Conservation (phyloP, 148 eudicot genomes). For the Fagopyrum esculentum region DNA sequence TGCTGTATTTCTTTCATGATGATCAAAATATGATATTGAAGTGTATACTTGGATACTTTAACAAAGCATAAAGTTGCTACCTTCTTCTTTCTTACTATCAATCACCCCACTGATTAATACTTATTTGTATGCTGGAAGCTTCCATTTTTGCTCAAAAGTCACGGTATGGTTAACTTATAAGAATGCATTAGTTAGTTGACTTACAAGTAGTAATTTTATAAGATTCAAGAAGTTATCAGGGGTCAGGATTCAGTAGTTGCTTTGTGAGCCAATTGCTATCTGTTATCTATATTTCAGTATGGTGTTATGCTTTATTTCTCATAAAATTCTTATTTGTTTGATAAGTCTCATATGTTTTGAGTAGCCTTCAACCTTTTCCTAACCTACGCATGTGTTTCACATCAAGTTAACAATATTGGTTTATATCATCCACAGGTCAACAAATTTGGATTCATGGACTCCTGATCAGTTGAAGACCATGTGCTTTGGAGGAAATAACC, state of each 20-base stretch:
- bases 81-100: not conserved
- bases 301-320: not conserved
- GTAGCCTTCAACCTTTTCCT: not conserved
- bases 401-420: not conserved
- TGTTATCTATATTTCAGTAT: not conserved
- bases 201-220: not conserved
- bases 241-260: not conserved
- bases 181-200: not conserved
- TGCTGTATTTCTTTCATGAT: not conserved
- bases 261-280: not conserved
- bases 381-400: not conserved
- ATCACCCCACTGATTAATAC: not conserved
- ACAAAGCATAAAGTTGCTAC: not conserved
- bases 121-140: not conserved
- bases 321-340: not conserved
- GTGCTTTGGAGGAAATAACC: slow-evolving; percentile 92
- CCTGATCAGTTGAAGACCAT: slow-evolving; percentile 88
- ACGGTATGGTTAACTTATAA: not conserved
- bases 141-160: not conserved
- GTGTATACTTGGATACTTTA: not conserved
- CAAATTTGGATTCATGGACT: slow-evolving; percentile 93
- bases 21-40: not conserved
- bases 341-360: not conserved
- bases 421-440: slow-evolving; percentile 51
- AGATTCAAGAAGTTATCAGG: not conserved